Evolutionary conservation across 2,329 filamentous ascomycete genomes (phyloP), one percentile per base, ranked within the genome.

Genomic region (Beauveria asiatica): DNA sequence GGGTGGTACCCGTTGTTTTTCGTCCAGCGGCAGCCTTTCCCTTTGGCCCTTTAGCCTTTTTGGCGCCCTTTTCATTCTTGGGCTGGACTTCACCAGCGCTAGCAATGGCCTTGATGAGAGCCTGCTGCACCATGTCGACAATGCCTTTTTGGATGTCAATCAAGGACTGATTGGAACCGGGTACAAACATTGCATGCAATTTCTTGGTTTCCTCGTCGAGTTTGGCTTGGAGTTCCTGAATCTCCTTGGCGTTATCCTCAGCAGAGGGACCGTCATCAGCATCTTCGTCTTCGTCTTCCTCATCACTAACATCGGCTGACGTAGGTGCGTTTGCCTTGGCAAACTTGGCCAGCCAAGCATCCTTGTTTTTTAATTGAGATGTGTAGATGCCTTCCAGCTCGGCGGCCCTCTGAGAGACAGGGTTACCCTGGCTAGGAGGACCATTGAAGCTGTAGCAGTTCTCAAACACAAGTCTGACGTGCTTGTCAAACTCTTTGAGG

Each of bases 381-480:
- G 90, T 85, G 73, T 96, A 97, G 1, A 93, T 70, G 5, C 83
- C 81, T 70, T 96, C 85, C 3, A 96, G 77, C 62, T 85, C 77
- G 66, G 88, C 85, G 13, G 90, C 93, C 65, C 88, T 80, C 33
- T 80, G 72, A 61, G 90, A 86, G 17, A 95, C 89, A 1, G 85
- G 80, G 64, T 95, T 91, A 9, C 85, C 86, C 59, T 74, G 71
- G 0, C 69, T 66, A 3, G 71, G 68, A 0, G 82, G 78, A 3
- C 79, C 77, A 67, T 99, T 99, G 81, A 97, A 99, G 64, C 88
- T 87, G 77, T 86, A 91, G 73, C 93, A 97, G 72, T 99, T 99
- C 66, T 84, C 81, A 68, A 97, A 87, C 65, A 97, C 92, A 60
- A 92, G 82, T 53, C 85, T 83, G 59, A 96, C 83, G 68, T 96